Conservation (phyloP, 169 alveolate species). For the Cryptosporidium sp. region DNA sequence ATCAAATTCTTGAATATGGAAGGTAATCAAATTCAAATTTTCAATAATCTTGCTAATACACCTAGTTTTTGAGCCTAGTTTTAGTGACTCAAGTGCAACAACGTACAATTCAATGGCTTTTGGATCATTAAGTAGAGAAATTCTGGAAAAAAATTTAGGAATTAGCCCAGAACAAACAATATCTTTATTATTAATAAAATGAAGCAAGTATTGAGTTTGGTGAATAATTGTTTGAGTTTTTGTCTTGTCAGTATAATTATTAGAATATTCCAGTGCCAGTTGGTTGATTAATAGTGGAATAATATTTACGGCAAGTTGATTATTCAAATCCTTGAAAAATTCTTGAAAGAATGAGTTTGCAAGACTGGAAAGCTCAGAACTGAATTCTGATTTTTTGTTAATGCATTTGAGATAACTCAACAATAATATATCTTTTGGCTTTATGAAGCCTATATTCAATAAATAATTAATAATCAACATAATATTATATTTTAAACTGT, state of each 20-base stretch:
- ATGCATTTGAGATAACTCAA: conserved; percentile 40
- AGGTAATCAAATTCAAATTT: background rate
- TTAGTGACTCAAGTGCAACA: conserved; percentile 10
- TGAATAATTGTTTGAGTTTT: conserved; percentile 17
- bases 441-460: conserved; percentile 40
- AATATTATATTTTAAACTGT: conserved; percentile 10
- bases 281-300: conserved; percentile 38
- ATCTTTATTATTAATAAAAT: conserved; percentile 38
- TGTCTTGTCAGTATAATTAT: background rate
- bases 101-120: conserved; percentile 43
- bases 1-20: conserved; percentile 52
- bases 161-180: conserved; percentile 2
- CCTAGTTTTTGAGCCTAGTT: conserved; percentile 22
- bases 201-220: conserved; percentile 34
- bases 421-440: conserved; percentile 54
- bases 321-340: conserved; percentile 33
- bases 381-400: background rate
- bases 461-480: conserved; percentile 42
- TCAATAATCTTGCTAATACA: conserved; percentile 36
- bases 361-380: conserved; percentile 22
- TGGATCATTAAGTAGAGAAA: conserved; percentile 9
- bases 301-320: conserved; percentile 9
- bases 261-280: conserved; percentile 19
- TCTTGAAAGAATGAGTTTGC: conserved; percentile 62
- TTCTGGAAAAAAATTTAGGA: conserved; percentile 31